These are phyloP conservation scores for Thermochaetoides dissita DNA, from an alignment of 2,329 filamentous ascomycete species.

Conservation along the genomic window DNA sequence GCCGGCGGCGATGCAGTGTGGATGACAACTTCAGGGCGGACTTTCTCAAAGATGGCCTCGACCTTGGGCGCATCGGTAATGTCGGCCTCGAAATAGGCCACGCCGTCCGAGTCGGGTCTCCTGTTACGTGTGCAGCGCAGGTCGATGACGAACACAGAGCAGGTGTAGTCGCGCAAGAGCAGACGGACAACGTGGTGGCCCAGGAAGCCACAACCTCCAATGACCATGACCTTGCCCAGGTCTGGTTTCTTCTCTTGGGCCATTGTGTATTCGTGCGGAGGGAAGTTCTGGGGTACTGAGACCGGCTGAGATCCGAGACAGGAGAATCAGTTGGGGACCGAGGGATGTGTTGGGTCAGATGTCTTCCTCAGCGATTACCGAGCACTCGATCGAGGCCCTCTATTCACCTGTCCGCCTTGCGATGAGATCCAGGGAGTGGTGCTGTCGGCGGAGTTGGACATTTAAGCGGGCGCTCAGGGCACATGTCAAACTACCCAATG, in stretches of 20 bases:
- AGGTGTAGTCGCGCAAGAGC: conserved; percentile 47
- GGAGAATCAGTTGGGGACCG: neutral
- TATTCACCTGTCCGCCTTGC: neutral
- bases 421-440: too few species aligned
- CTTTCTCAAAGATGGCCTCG: conserved; percentile 46
- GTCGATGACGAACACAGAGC: conserved; percentile 56
- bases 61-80: conserved; percentile 56
- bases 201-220: conserved; percentile 74
- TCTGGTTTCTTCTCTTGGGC: conserved; percentile 24
- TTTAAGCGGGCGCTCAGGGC: conserved; percentile 11
- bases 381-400: neutral
- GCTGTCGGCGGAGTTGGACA: neutral
- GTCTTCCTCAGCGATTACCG: neutral
- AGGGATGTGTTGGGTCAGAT: neutral
- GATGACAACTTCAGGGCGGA: conserved; percentile 69
- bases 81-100: conserved; percentile 61
- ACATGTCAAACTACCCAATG: conserved; percentile 1
- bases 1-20: conserved; percentile 69
- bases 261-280: conserved; percentile 11
- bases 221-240: conserved; percentile 60
- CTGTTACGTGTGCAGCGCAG: conserved; percentile 58
- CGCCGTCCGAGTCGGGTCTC: conserved; percentile 37
- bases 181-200: conserved; percentile 70
- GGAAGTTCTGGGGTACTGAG: neutral
- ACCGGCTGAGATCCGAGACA: neutral